Base-by-base conservation (phyloP, 805 yeast genomes). In the Nakazawaea populi region DNA sequence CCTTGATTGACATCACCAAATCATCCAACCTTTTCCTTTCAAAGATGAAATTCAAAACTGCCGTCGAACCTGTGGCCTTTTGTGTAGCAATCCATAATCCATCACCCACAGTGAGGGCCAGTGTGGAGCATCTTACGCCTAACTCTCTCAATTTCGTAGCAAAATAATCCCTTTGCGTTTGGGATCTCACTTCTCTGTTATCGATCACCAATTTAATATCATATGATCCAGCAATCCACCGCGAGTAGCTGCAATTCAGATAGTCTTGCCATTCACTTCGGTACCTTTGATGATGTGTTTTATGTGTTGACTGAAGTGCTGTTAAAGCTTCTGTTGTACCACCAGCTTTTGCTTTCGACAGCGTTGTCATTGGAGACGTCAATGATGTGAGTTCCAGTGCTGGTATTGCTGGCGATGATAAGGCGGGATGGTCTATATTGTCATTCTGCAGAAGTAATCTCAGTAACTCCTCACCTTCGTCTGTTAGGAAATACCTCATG, bases 11-110 rank as follows among this genome's bases (percentile, higher is more conserved):
- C 35, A 73, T 61, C 0, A 86, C 86, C 59, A 94, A 75, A 72
- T 94, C 99, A 61, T 89, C 96, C 42, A 91, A 66, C 51, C 97
- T 71, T 66, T 94, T 94, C 38, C 99, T 74, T 69, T 94, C 99
- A 44, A 92, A 76, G n/a, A 94, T 85, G 54, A 80, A 83, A 62
- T 92, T 87, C 14, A 94, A 67, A 0, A 88, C 85, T 4, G 83
- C 89, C 49, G 83, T 83, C 48, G 76, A 75, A 1, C 77, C 74
- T 0, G 87, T 77, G 0, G 53, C 57, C 48, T 70, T 77, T 59
- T 89, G 77, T 51, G 76, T 75, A 0, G 97, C 99, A 3, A 90
- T 74, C 99, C 98, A 94, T 8, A 86, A 55, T 1, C 85, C 85
- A 69, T 94, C 99, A 5, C 99, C 98, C 2, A 91, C 79, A 0